Evolutionary conservation across 768 basidiomycete species (phyloP), one percentile per base, ranked within the genome.

Genomic region (Phaffia tasmanica): DNA sequence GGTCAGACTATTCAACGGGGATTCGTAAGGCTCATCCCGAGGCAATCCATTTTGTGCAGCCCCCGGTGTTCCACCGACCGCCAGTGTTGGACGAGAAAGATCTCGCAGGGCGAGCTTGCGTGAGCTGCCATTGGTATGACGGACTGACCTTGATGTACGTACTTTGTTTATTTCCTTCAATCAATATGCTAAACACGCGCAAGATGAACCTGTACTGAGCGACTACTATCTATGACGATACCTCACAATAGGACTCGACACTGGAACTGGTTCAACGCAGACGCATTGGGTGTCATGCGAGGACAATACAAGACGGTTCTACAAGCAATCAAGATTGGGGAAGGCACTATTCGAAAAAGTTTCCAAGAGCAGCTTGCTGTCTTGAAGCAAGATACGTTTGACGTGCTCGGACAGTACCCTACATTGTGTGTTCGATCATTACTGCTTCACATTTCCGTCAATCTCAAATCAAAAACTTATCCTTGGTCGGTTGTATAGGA

Each of bases 231-330:
- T 14, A 1, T 5, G 56, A 6, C n/a, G 19, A 25, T 32, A 23
- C 6, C 19, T 54, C 21, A 42, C 11, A 6, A 63, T 32, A 70
- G 66, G n/a, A 67, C 66, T 4, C 75, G 42, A 57, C 75, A 75
- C 57, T 76, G 73, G 74, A 76, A 76, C 62, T 76, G 73, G 74
- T 76, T 76, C 69, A 76, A 97, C 72, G 91, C 90, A 1, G 92
- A 98, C 76, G 91, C 93, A 1, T 78, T 99, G 0, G 95, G 94
- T 1, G 74, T 98, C n/a, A 76, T 99, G 46, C 80, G 94, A 23
- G 89, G 90, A 4, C 74, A 74, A 48, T 76, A 74, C 63, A 73
- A 70, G 70, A 81, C 79, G 61, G 79, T 83, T 1, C 69, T 89
- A 9, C 83, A 85, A 58, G 88, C 88, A 1, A 83, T 89, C 57